A percentile compares a stretch with the other conserved stretches of the same genome.
phyloP scores from a whole-genome alignment of 2,329 filamentous ascomycete species.

The Hypoxylon sp. region DNA sequence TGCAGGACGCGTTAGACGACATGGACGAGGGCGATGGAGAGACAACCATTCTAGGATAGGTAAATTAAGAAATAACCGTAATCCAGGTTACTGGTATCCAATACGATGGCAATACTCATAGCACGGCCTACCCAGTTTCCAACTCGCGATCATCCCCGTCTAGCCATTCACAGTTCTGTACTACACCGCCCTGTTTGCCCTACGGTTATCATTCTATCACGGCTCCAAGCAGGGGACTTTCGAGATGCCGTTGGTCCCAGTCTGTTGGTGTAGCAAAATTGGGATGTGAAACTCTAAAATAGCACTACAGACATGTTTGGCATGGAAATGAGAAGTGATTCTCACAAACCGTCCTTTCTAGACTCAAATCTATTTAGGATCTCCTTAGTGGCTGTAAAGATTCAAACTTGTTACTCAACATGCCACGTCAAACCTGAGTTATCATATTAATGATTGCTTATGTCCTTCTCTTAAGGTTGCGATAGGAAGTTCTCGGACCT shows the following conservation, averaged over 20 bases:
- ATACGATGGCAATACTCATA: constrained; percentile 9
- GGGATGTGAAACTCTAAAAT: constrained; percentile 12
- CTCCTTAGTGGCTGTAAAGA: not conserved
- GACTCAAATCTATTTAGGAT: constrained; percentile 8
- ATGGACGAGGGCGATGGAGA: constrained; percentile 57
- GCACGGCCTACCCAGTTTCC: constrained; percentile 25
- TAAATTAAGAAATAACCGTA: constrained; percentile 33
- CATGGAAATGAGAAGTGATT: not conserved
- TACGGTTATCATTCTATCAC: constrained; percentile 10
- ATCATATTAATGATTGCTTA: constrained; percentile 26
- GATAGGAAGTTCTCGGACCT: constrained; percentile 5
- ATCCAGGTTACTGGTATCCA: constrained; percentile 34
- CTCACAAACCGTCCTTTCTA: constrained; percentile 13
- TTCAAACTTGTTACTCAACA: constrained; percentile 16
- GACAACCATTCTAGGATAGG: constrained; percentile 32
- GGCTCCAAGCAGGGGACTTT: constrained; percentile 1
- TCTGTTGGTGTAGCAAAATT: constrained; percentile 14
- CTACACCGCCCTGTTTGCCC: constrained; percentile 29
- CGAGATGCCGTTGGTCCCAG: constrained; percentile 10
- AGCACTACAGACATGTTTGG: constrained; percentile 4
- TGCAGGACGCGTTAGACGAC: constrained; percentile 67
- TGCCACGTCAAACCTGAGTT: constrained; percentile 25
- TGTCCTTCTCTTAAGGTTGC: not conserved
- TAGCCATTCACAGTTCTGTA: constrained; percentile 5
- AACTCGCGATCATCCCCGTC: constrained; percentile 17